A percentile compares a stretch with the other conserved stretches of the same genome.
Conservation (phyloP, 73 alveolate species). For the Paramecium bursaria region DNA sequence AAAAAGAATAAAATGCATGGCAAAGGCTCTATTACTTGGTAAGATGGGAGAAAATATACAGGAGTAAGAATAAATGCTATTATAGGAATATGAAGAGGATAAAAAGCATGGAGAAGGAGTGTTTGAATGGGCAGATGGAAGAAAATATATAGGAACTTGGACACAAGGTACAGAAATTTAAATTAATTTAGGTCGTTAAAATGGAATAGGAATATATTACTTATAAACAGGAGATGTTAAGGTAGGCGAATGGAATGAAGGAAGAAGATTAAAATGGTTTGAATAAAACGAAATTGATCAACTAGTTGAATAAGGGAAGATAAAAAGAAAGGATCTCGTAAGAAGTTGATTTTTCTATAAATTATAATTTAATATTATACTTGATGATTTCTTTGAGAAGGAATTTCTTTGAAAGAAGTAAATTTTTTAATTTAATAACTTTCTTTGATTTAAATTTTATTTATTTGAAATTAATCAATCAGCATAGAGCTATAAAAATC, state of each 20-base stretch:
- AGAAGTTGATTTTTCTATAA: no score
- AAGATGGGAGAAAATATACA: slow-evolving; percentile 83
- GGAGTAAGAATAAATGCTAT: slow-evolving; percentile 59
- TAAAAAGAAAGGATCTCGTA: slow-evolving; percentile 11
- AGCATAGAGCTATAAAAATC: no score
- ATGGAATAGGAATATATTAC: slow-evolving; percentile 68
- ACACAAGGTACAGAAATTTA: slow-evolving; percentile 56
- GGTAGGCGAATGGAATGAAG: slow-evolving; percentile 69
- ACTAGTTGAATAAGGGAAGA: not conserved
- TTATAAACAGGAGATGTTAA: slow-evolving; percentile 60
- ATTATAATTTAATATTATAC: no score
- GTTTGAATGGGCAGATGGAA: slow-evolving; percentile 79
- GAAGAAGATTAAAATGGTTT: slow-evolving; percentile 42
- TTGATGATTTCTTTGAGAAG: no score
- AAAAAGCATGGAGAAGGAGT: slow-evolving; percentile 81
- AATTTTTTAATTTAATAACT: no score
- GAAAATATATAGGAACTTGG: slow-evolving; percentile 87
- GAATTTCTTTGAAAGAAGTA: no score
- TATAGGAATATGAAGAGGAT: slow-evolving; percentile 74
- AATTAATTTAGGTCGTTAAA: slow-evolving; percentile 14
- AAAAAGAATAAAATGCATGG: slow-evolving; percentile 82
- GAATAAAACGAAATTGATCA: slow-evolving; percentile 12
- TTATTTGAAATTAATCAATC: no score
- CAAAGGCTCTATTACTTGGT: slow-evolving; percentile 77
- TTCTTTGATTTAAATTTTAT: no score